Evolutionary conservation across 257 asterid species (phyloP).

Genomic region (Henckelia pumila): DNA sequence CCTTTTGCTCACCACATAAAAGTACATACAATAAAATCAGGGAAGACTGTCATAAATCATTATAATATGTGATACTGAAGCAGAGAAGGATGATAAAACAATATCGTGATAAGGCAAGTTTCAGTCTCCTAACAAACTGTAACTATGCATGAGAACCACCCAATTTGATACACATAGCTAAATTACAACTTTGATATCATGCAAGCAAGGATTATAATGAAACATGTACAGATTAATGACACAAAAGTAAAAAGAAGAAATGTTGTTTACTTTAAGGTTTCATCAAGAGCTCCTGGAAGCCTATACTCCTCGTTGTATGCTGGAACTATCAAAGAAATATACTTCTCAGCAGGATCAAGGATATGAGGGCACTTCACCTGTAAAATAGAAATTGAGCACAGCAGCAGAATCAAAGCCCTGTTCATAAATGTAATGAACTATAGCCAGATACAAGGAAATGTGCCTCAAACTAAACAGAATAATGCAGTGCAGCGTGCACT

Average conservation of each 20-base stretch:
- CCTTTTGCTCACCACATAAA: neutral
- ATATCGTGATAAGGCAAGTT: neutral
- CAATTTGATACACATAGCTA: neutral
- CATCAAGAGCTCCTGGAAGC: slow-evolving; percentile 89
- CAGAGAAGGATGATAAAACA: neutral
- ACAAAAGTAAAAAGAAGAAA: slow-evolving; percentile 13
- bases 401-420: slow-evolving; percentile 20
- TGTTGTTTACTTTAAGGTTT: slow-evolving; percentile 61
- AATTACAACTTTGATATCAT: neutral
- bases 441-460: neutral
- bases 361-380: slow-evolving; percentile 81
- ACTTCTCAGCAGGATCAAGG: slow-evolving; percentile 74
- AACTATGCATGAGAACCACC: neutral
- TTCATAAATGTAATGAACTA: neutral
- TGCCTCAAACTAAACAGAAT: neutral
- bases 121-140: neutral
- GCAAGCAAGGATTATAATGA: slow-evolving; percentile 3
- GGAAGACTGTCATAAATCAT: neutral
- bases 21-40: neutral
- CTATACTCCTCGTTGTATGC: slow-evolving; percentile 92
- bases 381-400: slow-evolving; percentile 25
- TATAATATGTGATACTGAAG: neutral
- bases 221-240: slow-evolving; percentile 4
- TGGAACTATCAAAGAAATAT: slow-evolving; percentile 75
- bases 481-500: neutral